phyloP scores from a whole-genome alignment of 164 flowering plant species.

The Sedum album region DNA sequence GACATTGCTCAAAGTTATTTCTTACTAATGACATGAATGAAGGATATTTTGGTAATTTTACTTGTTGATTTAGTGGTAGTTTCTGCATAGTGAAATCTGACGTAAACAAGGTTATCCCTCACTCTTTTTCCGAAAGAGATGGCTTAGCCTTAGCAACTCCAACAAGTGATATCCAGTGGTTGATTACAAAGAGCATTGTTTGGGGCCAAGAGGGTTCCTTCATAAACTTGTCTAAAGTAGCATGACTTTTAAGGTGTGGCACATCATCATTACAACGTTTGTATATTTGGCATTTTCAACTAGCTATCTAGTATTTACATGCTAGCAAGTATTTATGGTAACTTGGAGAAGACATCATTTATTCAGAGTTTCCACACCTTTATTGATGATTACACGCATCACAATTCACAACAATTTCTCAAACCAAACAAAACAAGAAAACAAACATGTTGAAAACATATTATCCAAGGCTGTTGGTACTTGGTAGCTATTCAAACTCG shows the following conservation, averaged over 20 bases:
- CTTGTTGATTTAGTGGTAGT: neutral
- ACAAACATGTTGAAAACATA: no score
- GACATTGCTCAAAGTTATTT: no score
- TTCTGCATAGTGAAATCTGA: neutral
- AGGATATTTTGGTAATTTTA: no score
- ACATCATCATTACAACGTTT: neutral
- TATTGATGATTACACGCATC: no score
- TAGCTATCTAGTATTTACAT: neutral
- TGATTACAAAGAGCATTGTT: neutral
- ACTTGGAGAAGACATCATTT: conserved; percentile 8
- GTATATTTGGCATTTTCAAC: neutral
- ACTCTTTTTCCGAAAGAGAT: neutral
- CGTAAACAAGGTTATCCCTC: conserved; percentile 1
- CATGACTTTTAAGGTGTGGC: neutral
- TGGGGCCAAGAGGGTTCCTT: neutral
- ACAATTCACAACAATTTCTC: no score
- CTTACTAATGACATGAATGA: no score
- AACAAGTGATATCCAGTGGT: neutral
- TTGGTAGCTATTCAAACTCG: neutral
- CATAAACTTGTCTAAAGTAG: neutral
- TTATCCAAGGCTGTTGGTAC: no score
- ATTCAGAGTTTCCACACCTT: no score
- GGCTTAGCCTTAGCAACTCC: conserved; percentile 2
- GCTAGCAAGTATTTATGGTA: conserved; percentile 20
- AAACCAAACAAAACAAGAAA: no score